Conservation (phyloP, 768 basidiomycete species). For the Daedalea quercina region DNA sequence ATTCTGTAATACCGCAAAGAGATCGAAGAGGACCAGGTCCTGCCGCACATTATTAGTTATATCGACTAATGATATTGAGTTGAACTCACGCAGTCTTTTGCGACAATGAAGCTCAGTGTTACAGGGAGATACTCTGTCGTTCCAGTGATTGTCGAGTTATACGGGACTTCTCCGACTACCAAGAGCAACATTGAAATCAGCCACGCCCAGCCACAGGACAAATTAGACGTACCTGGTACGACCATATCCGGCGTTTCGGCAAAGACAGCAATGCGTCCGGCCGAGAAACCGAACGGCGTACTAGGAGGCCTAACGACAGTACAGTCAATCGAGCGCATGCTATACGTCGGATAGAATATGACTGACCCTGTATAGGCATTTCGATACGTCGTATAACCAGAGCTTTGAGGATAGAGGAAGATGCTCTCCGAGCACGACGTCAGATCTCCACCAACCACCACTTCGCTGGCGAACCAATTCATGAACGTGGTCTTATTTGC, state of each 20-base stretch:
- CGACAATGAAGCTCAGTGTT: conserved; percentile 22
- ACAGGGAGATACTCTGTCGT: conserved; percentile 22
- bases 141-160: conserved; percentile 23
- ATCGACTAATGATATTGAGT: background rate
- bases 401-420: conserved; percentile 24
- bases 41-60: conserved; percentile 1
- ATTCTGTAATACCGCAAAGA: conserved; percentile 21
- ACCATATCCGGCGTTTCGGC: conserved; percentile 25
- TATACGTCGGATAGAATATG: background rate
- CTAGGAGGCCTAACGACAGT: conserved; percentile 13
- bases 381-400: conserved; percentile 18
- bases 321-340: background rate
- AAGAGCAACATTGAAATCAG: background rate
- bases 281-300: conserved; percentile 19
- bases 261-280: conserved; percentile 17
- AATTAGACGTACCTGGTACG: conserved; percentile 19
- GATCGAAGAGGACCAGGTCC: conserved; percentile 24
- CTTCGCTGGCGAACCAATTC: conserved; percentile 22
- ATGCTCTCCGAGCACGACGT: conserved; percentile 22
- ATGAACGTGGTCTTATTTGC: conserved; percentile 23
- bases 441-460: conserved; percentile 13
- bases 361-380: conserved; percentile 19
- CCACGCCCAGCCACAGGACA: no score
- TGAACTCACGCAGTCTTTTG: conserved; percentile 22
- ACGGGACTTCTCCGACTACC: conserved; percentile 21